These are phyloP conservation scores for Cafeteria roenbergensis DNA, from an alignment of 108 stramenopile genomes.

Conservation along the genomic window DNA sequence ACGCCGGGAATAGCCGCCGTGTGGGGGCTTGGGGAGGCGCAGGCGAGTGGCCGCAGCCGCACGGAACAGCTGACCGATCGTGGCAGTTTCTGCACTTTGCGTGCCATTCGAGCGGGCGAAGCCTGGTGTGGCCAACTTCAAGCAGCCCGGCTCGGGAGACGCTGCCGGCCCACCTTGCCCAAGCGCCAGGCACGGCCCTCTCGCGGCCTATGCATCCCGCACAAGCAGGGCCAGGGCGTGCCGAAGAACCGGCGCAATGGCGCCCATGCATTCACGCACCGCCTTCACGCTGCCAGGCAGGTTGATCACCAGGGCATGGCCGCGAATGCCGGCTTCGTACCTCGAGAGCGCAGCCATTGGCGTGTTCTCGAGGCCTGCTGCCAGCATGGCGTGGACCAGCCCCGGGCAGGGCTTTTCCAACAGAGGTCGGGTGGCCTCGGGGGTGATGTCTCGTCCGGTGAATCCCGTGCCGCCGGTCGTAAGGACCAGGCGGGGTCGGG, in stretches of 20 bases:
- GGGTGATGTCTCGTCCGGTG: conserved; percentile 64
- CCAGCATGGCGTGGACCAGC: neutral
- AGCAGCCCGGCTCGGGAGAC: too few relatives aligned
- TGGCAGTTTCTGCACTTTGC: too few relatives aligned
- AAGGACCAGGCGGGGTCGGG: conserved; percentile 37
- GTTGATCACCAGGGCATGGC: conserved; percentile 10
- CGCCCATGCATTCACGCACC: conserved; percentile 5
- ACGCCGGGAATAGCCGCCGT: too few relatives aligned
- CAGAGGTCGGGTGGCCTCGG: conserved; percentile 58
- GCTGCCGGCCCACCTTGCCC: too few relatives aligned
- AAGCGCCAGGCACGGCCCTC: too few relatives aligned
- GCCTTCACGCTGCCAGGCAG: conserved; percentile 15
- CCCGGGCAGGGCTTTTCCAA: conserved; percentile 4
- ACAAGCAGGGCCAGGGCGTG: conserved; percentile 1
- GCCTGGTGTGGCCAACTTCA: too few relatives aligned
- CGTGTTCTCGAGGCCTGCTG: neutral
- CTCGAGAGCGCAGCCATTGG: conserved; percentile 12
- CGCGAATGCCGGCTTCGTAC: conserved; percentile 3
- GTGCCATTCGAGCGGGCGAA: too few relatives aligned
- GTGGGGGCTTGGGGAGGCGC: too few relatives aligned
- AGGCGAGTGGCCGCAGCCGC: too few relatives aligned
- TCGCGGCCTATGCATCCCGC: too few relatives aligned
- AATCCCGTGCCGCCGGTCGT: conserved; percentile 84
- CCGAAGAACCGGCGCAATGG: neutral
- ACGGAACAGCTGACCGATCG: too few relatives aligned